Base-by-base conservation (phyloP, 1,284 basidiomycete genomes). In the Fistulinella staudtii region DNA sequence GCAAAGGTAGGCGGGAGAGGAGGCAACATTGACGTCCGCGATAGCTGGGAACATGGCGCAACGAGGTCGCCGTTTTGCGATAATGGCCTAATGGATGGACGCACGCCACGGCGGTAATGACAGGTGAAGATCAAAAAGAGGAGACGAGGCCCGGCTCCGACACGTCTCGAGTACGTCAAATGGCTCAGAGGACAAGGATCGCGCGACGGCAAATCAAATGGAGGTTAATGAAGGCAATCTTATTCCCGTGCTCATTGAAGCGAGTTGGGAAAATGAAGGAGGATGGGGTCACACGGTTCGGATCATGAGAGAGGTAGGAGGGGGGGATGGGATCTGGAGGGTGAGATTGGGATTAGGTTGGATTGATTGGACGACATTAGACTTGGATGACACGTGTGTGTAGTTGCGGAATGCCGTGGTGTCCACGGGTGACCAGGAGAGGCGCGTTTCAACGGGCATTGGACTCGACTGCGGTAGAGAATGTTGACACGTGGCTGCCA, bases 131-230 rank as follows among this genome's bases (percentile, higher is more conserved):
- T 56, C 57, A 58, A 54, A 56, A 36, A 45, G 24, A 8, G 37
- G 25, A 49, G 55, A 39, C 34, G 41, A 48, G 13, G 3, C 20
- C 25, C 55, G 55, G 55, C 45, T 52, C 55, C 55, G 55, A 59
- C 44, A 57, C 51, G 56, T 57, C 46, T 59, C 7, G 44, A 52
- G 51, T 61, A 61, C 58, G 58, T 61, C 46, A 59, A 54, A 57
- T 54, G 39, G 48, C 34, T 35, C 39, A 46, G 14, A 28, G 25
- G 38, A 34, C 17, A 51, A 44, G 8, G 49, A 49, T 56, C 44
- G 39, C 21, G 49, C 35, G n/a, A 43, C 48, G 52, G 54, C 50
- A 56, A 58, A 56, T 56, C 56, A 52, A 34, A 53, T 41, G 31
- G 36, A 45, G 17, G 33, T 46, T 48, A 23, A 49, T 55, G 47